Percentiles rank a stretch among this genome's conserved stretches.
Evolutionary conservation across 2,329 filamentous ascomycete genomes (phyloP).

Genomic region (Ilyonectria mors-panacis): DNA sequence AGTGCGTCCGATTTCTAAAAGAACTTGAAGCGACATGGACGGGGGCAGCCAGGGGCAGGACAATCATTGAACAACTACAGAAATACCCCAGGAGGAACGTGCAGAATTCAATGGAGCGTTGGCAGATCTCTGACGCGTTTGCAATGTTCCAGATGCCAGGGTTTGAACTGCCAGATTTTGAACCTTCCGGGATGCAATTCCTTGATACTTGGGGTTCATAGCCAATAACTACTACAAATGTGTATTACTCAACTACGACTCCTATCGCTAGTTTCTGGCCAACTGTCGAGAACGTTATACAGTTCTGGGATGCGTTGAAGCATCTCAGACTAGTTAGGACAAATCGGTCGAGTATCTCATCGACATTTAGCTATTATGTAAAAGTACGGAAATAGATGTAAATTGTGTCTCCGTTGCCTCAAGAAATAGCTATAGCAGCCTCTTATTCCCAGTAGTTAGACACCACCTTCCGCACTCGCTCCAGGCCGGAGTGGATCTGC

Average conservation of each 20-base stretch:
- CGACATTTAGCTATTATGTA: not conserved
- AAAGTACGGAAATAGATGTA: not conserved
- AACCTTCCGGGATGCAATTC: not conserved
- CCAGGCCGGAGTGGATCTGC: slow-evolving; percentile 21
- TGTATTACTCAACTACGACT: too few species aligned
- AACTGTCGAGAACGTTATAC: not conserved
- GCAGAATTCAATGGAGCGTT: not conserved
- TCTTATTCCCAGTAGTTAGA: slow-evolving; percentile 18
- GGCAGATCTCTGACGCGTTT: not conserved
- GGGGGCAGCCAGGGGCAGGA: slow-evolving; percentile 40
- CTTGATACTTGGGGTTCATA: not conserved
- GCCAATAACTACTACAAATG: too few species aligned
- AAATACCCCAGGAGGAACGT: not conserved
- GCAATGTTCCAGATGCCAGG: not conserved
- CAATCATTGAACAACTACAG: slow-evolving; percentile 46
- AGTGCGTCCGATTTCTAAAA: slow-evolving; percentile 42
- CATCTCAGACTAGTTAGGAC: too few species aligned
- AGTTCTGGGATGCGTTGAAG: not conserved
- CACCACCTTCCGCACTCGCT: slow-evolving; percentile 17
- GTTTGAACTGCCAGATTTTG: not conserved
- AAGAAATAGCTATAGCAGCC: not conserved
- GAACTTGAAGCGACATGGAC: slow-evolving; percentile 46
- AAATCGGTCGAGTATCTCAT: too few species aligned
- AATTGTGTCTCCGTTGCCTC: not conserved
- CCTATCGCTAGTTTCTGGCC: too few species aligned